Conservation (phyloP, 116 monocot species). For the Dioscorea cayenensis region DNA sequence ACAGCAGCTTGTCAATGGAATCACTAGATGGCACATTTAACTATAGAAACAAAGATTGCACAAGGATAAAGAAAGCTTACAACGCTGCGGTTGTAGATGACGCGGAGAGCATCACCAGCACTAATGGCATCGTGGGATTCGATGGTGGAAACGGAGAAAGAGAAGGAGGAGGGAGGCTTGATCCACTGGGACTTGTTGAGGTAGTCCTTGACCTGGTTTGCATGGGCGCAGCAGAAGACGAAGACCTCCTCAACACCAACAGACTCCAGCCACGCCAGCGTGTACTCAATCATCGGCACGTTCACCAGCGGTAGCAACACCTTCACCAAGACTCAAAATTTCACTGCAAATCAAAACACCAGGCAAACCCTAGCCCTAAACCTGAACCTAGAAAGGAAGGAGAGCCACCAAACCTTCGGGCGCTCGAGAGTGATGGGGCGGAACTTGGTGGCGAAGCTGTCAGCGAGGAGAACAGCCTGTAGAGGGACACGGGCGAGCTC, state of each 20-base stretch:
- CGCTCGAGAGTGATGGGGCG: slow-evolving; percentile 96
- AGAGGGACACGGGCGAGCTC: slow-evolving; percentile 49
- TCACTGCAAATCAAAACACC: background rate
- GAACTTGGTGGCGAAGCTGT: slow-evolving; percentile 88
- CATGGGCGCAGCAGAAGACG: slow-evolving; percentile 93
- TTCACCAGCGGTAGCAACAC: slow-evolving; percentile 84
- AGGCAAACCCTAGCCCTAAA: background rate
- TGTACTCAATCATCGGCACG: slow-evolving; percentile 89
- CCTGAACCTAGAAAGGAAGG: background rate
- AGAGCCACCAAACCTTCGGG: slow-evolving; percentile 48
- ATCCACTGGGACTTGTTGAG: slow-evolving; percentile 61
- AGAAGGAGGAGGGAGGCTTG: slow-evolving; percentile 32
- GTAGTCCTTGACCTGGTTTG: slow-evolving; percentile 82
- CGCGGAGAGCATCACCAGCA: slow-evolving; percentile 82
- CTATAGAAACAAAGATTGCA: background rate
- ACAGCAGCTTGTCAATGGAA: background rate
- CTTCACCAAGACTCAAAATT: slow-evolving; percentile 13
- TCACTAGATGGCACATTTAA: background rate
- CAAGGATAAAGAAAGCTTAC: slow-evolving; percentile 15
- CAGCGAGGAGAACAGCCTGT: slow-evolving; percentile 90
- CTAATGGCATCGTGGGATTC: slow-evolving; percentile 89
- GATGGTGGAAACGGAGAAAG: slow-evolving; percentile 55
- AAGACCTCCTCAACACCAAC: slow-evolving; percentile 89
- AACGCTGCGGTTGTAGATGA: slow-evolving; percentile 60
- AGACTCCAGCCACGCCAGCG: slow-evolving; percentile 93